Evolutionary conservation across 2,329 filamentous ascomycete species (phyloP), one percentile per base, ranked within the genome.

Genomic region (Pyrenophora tritici-repentis): DNA sequence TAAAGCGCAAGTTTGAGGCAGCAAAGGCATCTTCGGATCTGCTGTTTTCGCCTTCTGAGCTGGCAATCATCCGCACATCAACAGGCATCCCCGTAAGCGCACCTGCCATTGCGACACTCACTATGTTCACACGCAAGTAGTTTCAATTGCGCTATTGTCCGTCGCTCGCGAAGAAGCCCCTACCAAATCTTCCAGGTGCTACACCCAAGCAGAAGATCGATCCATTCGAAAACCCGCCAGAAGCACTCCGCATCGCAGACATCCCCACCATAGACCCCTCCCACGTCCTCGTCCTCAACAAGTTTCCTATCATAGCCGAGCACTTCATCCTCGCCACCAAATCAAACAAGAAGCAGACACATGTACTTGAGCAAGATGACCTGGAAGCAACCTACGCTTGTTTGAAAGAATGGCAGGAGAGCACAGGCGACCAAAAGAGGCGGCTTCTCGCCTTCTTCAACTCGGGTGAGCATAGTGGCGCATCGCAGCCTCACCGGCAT

Each of bases 71-170:
- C 44, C 71, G 60, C 47, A 73, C 71, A 10, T 69, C 67, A 8
- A 50, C 62, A 24, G 67, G 69, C 48, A 61, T 75, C 54, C 73
- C 73, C 46, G 74, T 75, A 56, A 55, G 72, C 64, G 55, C 45
- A 32, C 48, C 50, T 32, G 29, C 33, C 31, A 22, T 36, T 50
- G 43, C 34, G 16, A 16, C 20, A 41, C 22, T 33, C 36, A 44
- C 22, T 9, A 16, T 17, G 42, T 61, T 67, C 36, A 69, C 54
- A 41, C 37, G 13, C 8, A 31, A 22, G n/a, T 40, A 89, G 86
- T 89, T 90, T 66, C 88, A 91, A 73, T 76, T 91, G 2, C 86
- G 87, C 43, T 90, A 84, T 76, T 87, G 86, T 7, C 86, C 86
- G 0, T 75, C 86, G 0, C 78, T 91, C 4, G 85, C 85, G 40